These are phyloP conservation scores for Mycena leptocephala DNA, from an alignment of 768 basidiomycete genomes.

Conservation along the genomic window DNA sequence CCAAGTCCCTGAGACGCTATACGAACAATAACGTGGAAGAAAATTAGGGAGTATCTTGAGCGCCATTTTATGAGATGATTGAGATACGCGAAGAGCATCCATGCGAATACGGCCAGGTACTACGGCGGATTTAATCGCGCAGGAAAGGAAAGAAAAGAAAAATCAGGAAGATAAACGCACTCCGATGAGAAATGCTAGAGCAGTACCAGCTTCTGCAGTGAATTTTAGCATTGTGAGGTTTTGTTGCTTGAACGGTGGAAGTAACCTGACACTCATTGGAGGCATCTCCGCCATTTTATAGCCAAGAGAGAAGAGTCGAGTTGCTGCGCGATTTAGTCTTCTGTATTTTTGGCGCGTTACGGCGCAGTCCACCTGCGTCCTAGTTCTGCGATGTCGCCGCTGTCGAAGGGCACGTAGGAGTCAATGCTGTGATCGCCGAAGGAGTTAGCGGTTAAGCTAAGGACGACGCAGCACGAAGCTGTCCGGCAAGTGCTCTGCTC, in stretches of 20 bases:
- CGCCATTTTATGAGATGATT: slow-evolving; percentile 46
- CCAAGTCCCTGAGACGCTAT: slow-evolving; percentile 55
- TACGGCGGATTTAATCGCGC: slow-evolving; percentile 7
- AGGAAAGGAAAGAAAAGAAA: too few relatives aligned
- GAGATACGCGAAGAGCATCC: slow-evolving; percentile 47
- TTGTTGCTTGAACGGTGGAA: background rate
- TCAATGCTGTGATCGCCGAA: background rate
- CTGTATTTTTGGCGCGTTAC: background rate
- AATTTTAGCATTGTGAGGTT: slow-evolving; percentile 27
- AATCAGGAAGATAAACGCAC: background rate
- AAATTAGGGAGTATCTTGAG: slow-evolving; percentile 51
- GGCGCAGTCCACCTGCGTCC: background rate
- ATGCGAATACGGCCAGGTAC: slow-evolving; percentile 48
- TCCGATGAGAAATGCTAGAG: slow-evolving; percentile 51
- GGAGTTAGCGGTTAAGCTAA: background rate
- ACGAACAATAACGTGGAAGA: slow-evolving; percentile 52
- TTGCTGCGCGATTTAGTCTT: background rate
- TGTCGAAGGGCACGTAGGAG: too few relatives aligned
- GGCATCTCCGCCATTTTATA: background rate
- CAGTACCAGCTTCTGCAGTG: slow-evolving; percentile 46
- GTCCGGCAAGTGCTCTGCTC: background rate
- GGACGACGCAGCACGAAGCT: background rate
- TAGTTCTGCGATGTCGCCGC: background rate
- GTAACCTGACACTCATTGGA: background rate
- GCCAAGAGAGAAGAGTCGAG: background rate